Evolutionary conservation across 148 eudicot species (phyloP).

Genomic region (Persicaria tinctoria): DNA sequence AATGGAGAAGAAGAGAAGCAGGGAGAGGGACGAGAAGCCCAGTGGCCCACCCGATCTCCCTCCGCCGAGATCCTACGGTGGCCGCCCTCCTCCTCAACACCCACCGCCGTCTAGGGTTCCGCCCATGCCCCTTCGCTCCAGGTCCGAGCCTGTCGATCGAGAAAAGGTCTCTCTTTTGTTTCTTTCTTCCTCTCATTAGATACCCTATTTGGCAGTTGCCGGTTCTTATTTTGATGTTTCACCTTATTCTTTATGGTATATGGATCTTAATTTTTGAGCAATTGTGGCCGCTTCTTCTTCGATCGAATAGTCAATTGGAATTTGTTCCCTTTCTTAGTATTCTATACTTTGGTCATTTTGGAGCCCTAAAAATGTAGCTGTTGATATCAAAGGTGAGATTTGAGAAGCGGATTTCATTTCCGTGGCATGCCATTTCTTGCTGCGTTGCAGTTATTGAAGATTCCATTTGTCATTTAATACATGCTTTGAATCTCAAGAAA

Average conservation of each 20-base stretch:
- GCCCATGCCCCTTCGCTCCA: conserved; percentile 20
- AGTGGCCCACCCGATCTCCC: conserved; percentile 14
- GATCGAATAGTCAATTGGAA: background rate
- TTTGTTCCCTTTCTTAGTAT: background rate
- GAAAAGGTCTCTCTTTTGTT: conserved; percentile 27
- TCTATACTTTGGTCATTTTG: background rate
- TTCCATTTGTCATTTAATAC: too few relatives aligned
- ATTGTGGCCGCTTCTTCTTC: background rate
- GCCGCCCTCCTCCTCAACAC: conserved; percentile 15
- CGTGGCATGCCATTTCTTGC: background rate
- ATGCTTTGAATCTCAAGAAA: background rate
- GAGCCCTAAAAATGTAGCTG: background rate
- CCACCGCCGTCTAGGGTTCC: conserved; percentile 13
- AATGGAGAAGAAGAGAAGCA: conserved; percentile 12
- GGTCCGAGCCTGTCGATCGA: conserved; percentile 34
- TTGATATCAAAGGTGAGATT: background rate
- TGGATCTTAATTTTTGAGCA: background rate
- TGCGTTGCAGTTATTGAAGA: background rate
- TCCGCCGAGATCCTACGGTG: conserved; percentile 11
- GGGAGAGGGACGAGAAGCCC: conserved; percentile 11
- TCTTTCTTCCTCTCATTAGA: background rate
- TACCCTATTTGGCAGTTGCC: background rate
- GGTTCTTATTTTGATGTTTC: background rate
- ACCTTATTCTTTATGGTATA: background rate
- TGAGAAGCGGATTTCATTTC: background rate